A percentile compares a stretch with the other conserved stretches of the same genome.
Evolutionary conservation across 768 basidiomycete genomes (phyloP).

Genomic region (Pulveroboletus sp.): DNA sequence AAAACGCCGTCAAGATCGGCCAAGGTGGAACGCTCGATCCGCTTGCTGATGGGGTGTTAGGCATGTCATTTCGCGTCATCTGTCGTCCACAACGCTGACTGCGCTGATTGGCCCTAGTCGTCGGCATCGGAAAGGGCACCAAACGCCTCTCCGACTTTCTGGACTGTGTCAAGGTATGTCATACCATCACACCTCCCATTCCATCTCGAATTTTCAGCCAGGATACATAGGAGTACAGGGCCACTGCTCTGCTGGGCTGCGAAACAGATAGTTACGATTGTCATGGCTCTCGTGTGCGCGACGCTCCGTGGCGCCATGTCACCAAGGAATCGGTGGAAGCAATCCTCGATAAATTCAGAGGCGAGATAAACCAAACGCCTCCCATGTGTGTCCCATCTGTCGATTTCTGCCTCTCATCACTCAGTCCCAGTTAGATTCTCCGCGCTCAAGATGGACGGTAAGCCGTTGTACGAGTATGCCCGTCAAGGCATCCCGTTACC

Average conservation of each 20-base stretch:
- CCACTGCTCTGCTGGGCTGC: conserved; percentile 88
- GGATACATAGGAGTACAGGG: conserved; percentile 74
- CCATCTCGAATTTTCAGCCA: conserved; percentile 16
- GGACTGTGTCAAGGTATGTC: conserved; percentile 79
- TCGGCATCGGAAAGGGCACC: conserved; percentile 88
- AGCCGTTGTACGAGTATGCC: conserved; percentile 93
- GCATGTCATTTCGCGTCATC: conserved; percentile 42
- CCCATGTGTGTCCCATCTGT: conserved; percentile 64
- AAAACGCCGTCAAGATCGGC: conserved; percentile 71
- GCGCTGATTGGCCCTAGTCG: conserved; percentile 48
- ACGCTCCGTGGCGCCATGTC: conserved; percentile 80
- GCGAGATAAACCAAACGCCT: conserved; percentile 86
- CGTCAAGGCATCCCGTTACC: conserved; percentile 88
- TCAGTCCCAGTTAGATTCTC: conserved; percentile 67
- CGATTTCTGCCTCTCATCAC: neutral
- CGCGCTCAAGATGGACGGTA: conserved; percentile 98
- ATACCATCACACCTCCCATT: neutral
- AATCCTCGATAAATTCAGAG: conserved; percentile 70
- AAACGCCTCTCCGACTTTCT: conserved; percentile 83
- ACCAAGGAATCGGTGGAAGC: conserved; percentile 73
- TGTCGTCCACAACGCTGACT: conserved; percentile 3
- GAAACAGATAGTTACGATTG: conserved; percentile 95
- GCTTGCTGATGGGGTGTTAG: conserved; percentile 91
- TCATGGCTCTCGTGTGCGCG: conserved; percentile 77
- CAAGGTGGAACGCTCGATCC: conserved; percentile 97